Evolutionary conservation across 2,329 filamentous ascomycete genomes (phyloP), one percentile per base, ranked within the genome.

Genomic region (Stenocarpella maydis): DNA sequence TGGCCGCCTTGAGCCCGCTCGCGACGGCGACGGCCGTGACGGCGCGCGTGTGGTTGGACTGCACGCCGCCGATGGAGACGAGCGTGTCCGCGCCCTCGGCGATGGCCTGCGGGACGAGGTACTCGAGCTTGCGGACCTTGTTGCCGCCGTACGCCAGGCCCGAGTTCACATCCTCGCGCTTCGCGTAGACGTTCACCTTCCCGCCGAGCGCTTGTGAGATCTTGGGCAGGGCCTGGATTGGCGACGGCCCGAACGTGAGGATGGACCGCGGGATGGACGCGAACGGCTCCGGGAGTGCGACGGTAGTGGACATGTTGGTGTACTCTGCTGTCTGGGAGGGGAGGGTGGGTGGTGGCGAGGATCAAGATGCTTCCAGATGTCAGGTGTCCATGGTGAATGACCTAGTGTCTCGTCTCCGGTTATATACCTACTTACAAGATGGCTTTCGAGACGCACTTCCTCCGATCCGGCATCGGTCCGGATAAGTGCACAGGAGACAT

Each of bases 91-190:
- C 85, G 54, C 85, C 83, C 69, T 86, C 79, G 4, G 84, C 79
- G 9, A 88, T 76, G 2, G 89, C 88, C n/a, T 91, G 89, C 0
- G 90, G 84, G 6, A 89, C 83, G 21, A 92, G 85, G 76, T 92
- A 92, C 82, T 92, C 90, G 2, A 92, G 83, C 78, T 92, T 92
- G 69, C 90, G 84, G 37, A 86, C 88, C 79, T 92, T 92, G 81
- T 92, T 92, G 65, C 89, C 90, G 45, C 90, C 90, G 74, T 85
- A 91, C 3, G 90, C 90, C 21, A 91, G 84, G 0, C 86, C 87
- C 1, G 88, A 91, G 79, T 91, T 91, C 75, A 89, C 88, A 79
- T 93, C 91, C 73, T 93, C 91, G 63, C 91, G 86, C 79, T 93
- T 93, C 65, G 91, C 90, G 76, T 88, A 93, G 72, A 93, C 85